A percentile compares a stretch with the other conserved stretches of the same genome.
These are phyloP conservation scores for Terfezia claveryi DNA, from an alignment of 495 filamentous ascomycete species.

Conservation along the genomic window DNA sequence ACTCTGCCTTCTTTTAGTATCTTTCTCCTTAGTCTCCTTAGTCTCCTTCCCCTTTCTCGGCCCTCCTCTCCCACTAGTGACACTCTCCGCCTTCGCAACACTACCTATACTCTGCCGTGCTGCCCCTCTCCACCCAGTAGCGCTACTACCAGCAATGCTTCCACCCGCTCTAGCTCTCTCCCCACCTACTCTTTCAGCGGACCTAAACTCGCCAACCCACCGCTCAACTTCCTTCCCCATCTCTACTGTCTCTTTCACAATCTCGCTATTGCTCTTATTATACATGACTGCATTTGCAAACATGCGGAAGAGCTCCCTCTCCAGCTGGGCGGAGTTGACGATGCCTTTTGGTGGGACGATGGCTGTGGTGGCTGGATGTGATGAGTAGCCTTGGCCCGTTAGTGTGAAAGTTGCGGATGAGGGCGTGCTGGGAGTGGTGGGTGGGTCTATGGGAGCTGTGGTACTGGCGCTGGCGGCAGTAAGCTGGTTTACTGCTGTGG, in stretches of 20 bases:
- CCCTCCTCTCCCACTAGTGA: neutral
- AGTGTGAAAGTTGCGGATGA: constrained; percentile 29
- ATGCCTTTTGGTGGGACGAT: constrained; percentile 65
- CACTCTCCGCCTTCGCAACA: neutral
- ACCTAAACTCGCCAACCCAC: constrained; percentile 31
- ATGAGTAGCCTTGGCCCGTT: constrained; percentile 26
- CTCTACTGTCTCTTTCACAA: constrained; percentile 16
- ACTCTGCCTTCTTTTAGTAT: neutral
- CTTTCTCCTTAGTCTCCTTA: neutral
- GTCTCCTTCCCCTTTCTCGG: neutral
- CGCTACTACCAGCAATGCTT: constrained; percentile 25
- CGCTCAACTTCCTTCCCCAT: constrained; percentile 24
- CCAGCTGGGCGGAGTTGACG: constrained; percentile 81
- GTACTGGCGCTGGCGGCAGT: constrained; percentile 21
- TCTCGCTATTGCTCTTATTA: constrained; percentile 31
- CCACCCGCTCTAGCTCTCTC: constrained; percentile 27
- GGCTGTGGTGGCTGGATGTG: constrained; percentile 42
- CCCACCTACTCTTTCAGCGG: constrained; percentile 16
- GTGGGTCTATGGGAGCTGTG: constrained; percentile 15
- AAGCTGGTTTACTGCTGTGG: constrained; percentile 23
- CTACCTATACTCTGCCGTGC: neutral
- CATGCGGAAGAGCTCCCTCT: constrained; percentile 92
- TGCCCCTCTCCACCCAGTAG: neutral
- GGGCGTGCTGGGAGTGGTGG: constrained; percentile 45
- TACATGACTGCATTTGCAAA: constrained; percentile 97